Evolutionary conservation across 352 stramenopile genomes (phyloP), one percentile per base, ranked within the genome.

Genomic region (Globisporangium spinosum): DNA sequence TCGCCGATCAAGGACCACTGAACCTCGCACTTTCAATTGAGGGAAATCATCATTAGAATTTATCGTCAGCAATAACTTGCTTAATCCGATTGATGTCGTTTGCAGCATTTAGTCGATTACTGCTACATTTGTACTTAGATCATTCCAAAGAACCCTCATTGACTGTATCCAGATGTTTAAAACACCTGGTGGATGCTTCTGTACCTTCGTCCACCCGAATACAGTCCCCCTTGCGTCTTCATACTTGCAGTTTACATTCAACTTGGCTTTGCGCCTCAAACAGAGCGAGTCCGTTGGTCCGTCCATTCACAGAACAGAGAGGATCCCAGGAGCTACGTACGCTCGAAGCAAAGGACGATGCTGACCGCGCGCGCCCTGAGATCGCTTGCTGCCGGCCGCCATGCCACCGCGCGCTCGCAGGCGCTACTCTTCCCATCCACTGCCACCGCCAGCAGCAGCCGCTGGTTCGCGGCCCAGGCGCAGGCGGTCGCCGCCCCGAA

Each of bases 301-400:
- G 12, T 45, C 38, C 38, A 45, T 45, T 45, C 10, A 45, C 38
- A 45, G 38, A 45, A 45, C 20, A 54, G 47, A 54, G 17, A 53
- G n/a, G n/a, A 22, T 13, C 8, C 47, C 20, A 54, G 2, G 47
- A 54, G 47, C n/a, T 54, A 22, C 47, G 7, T n/a, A 54, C 47
- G 20, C 47, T 13, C 5, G n/a, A 23, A 17, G 17, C 1, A 15
- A 23, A 54, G 47, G 47, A 45, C 10, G 38, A 65, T 65, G 60
- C 38, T 65, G 35, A 40, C 60, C 1, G 60, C 60, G 25, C 60
- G 60, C 29, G 49, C 60, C n/a, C 23, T 43, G 20, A 27, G 60
- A 25, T 58, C 43, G 49, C 29, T 43, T 68, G 22, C 27, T 29
- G 27, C 27, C 27, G 20, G 43, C 63, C 29, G 25, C 51, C 17